phyloP scores from a whole-genome alignment of 1,284 basidiomycete genomes.

The Wallemia mellicola region DNA sequence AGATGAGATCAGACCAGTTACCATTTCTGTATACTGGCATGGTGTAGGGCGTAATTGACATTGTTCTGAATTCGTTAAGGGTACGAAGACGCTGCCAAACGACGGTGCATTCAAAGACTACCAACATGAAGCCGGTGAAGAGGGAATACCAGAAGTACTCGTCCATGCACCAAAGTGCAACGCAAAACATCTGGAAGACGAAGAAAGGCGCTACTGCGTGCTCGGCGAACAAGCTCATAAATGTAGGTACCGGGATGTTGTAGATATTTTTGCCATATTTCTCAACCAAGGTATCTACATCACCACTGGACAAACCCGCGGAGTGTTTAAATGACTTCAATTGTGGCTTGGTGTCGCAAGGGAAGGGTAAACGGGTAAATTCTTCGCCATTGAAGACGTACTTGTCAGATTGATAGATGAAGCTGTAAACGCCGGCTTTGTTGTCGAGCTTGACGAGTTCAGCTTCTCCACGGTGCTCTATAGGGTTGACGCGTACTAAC shows the following conservation, averaged over 20 bases:
- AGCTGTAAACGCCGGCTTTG: conserved; percentile 39
- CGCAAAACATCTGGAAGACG: conserved; percentile 85
- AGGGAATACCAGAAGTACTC: conserved; percentile 95
- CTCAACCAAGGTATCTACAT: conserved; percentile 8
- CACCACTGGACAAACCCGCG: conserved; percentile 16
- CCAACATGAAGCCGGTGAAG: conserved; percentile 85
- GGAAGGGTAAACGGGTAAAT: conserved; percentile 69
- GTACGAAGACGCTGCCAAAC: conserved; percentile 83
- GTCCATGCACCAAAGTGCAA: conserved; percentile 77
- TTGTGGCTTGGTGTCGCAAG: conserved; percentile 40
- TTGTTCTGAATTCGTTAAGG: conserved; percentile 73
- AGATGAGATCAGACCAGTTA: conserved; percentile 48
- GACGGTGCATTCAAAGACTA: conserved; percentile 87
- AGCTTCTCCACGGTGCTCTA: conserved; percentile 59
- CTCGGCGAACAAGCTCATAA: conserved; percentile 58
- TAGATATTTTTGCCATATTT: conserved; percentile 77
- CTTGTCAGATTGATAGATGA: conserved; percentile 86
- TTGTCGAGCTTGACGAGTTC: conserved; percentile 55
- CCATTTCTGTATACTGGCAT: conserved; percentile 49
- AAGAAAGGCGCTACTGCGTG: conserved; percentile 86
- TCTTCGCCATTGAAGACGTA: conserved; percentile 38
- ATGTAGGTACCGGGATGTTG: conserved; percentile 77
- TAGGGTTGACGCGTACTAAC: conserved; percentile 55
- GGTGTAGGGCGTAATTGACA: conserved; percentile 65
- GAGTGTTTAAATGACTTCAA: conserved; percentile 37